A percentile compares a stretch with the other conserved stretches of the same genome.
phyloP scores from a whole-genome alignment of 176 grass and related monocot genomes.

The Zea mays region DNA sequence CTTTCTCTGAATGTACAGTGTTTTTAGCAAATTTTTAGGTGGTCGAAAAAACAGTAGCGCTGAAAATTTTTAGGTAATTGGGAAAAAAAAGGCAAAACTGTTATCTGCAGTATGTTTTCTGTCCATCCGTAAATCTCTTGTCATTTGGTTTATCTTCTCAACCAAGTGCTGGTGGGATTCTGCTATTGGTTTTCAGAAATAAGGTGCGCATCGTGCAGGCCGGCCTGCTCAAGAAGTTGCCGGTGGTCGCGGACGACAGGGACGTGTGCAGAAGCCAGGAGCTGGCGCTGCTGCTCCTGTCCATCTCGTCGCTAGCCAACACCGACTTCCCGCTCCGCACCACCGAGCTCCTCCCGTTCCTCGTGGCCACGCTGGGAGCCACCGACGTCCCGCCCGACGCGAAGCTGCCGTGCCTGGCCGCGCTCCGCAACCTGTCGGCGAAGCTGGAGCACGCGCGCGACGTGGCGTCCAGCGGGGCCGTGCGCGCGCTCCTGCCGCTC shows the following conservation, averaged over 20 bases:
- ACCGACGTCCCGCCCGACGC: conserved; percentile 30
- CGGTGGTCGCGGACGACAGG: conserved; percentile 35
- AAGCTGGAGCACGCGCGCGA: conserved; percentile 65
- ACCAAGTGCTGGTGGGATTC: neutral
- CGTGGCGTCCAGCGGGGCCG: conserved; percentile 61
- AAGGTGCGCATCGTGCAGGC: conserved; percentile 73
- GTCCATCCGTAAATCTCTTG: neutral
- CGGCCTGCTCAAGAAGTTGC: conserved; percentile 65
- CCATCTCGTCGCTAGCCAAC: conserved; percentile 73
- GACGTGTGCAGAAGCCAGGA: conserved; percentile 41
- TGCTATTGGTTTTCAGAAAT: conserved; percentile 62
- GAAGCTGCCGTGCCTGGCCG: conserved; percentile 55
- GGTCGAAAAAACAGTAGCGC: neutral
- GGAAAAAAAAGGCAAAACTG: neutral
- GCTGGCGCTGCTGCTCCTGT: conserved; percentile 56
- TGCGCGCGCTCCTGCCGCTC: conserved; percentile 43
- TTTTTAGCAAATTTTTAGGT: neutral
- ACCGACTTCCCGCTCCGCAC: conserved; percentile 64
- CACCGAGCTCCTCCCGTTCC: conserved; percentile 58
- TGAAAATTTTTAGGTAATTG: neutral
- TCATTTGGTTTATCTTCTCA: neutral
- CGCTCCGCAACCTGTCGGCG: conserved; percentile 67
- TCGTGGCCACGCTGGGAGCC: conserved; percentile 38
- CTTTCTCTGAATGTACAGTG: neutral
- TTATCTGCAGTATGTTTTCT: neutral